A percentile compares a stretch with the other conserved stretches of the same genome.
Evolutionary conservation across 371 early-diverging fungal species (phyloP).

Genomic region (Rhizopus arrhizus): DNA sequence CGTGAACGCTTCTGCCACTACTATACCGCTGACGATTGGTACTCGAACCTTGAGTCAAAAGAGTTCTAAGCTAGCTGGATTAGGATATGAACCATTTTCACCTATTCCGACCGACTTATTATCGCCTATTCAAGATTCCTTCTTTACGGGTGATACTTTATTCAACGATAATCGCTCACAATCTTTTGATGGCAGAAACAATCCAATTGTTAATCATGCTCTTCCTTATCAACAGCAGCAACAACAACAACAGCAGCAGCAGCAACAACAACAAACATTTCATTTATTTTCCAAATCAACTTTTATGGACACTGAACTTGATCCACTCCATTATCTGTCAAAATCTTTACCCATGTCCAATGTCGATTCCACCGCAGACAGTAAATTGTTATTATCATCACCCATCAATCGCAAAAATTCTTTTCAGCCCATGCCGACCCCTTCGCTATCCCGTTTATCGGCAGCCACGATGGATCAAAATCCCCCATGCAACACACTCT

Average conservation of each 20-base stretch:
- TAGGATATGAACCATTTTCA: slow-evolving; percentile 41
- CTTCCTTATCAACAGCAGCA: no score
- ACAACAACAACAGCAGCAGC: not conserved
- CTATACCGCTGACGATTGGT: slow-evolving; percentile 1
- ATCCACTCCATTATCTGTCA: slow-evolving; percentile 22
- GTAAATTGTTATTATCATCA: not conserved
- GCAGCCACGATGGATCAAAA: slow-evolving; percentile 73
- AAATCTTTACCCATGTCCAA: slow-evolving; percentile 20
- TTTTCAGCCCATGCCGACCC: not conserved
- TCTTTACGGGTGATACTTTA: slow-evolving; percentile 30
- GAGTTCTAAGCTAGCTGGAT: not conserved
- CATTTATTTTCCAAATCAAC: slow-evolving; percentile 17
- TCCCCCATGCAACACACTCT: slow-evolving; percentile 96
- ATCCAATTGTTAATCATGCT: not conserved
- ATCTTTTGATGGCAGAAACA: slow-evolving; percentile 29
- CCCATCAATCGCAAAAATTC: not conserved
- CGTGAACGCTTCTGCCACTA: slow-evolving; percentile 3
- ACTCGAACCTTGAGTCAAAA: not conserved
- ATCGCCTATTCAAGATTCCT: slow-evolving; percentile 40
- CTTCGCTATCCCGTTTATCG: not conserved
- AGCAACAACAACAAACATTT: slow-evolving; percentile 1
- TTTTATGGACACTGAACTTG: slow-evolving; percentile 11
- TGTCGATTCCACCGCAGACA: not conserved
- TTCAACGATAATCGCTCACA: slow-evolving; percentile 35
- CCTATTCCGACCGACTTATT: slow-evolving; percentile 68